A percentile compares a stretch with the other conserved stretches of the same genome.
These are phyloP conservation scores for Clonostachys rosea DNA, from an alignment of 2,329 filamentous ascomycete species.

Conservation along the genomic window DNA sequence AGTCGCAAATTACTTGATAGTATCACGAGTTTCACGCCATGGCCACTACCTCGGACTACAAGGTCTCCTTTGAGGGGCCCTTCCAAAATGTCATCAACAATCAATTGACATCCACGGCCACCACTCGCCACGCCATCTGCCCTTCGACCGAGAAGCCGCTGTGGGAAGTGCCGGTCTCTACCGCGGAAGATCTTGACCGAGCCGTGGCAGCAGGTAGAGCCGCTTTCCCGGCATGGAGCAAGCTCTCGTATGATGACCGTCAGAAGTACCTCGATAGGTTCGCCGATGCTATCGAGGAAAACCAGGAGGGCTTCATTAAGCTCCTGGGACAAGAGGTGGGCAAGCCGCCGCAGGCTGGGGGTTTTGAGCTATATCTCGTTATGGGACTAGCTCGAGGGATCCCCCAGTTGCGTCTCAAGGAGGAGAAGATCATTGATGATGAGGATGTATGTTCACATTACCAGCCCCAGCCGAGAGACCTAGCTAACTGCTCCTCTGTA, in stretches of 20 bases:
- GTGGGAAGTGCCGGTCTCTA: not conserved
- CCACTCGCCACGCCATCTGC: constrained; percentile 1
- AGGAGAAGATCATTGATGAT: not conserved
- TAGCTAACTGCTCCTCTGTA: not conserved
- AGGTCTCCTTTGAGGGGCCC: not conserved
- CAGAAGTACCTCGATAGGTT: not conserved
- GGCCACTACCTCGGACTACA: not conserved
- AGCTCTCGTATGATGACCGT: not conserved
- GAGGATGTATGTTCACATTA: not conserved
- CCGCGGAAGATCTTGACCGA: not conserved
- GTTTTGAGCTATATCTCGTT: not conserved
- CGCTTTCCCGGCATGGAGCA: not conserved
- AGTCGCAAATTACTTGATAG: not conserved
- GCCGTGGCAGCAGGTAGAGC: not conserved
- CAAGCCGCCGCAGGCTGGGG: not conserved
- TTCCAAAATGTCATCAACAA: too few relatives aligned
- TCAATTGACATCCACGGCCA: too few relatives aligned
- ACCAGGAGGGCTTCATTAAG: not conserved
- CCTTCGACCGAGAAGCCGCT: not conserved
- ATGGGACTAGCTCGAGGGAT: too few relatives aligned
- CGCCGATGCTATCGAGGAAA: not conserved
- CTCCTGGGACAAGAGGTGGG: not conserved
- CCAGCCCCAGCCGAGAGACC: not conserved
- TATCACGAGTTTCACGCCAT: not conserved
- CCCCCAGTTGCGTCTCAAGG: too few relatives aligned